Percentiles rank a stretch among this genome's conserved stretches.
Evolutionary conservation across 192 early-diverging fungal genomes (phyloP).

Genomic region (Coemansia sp.): DNA sequence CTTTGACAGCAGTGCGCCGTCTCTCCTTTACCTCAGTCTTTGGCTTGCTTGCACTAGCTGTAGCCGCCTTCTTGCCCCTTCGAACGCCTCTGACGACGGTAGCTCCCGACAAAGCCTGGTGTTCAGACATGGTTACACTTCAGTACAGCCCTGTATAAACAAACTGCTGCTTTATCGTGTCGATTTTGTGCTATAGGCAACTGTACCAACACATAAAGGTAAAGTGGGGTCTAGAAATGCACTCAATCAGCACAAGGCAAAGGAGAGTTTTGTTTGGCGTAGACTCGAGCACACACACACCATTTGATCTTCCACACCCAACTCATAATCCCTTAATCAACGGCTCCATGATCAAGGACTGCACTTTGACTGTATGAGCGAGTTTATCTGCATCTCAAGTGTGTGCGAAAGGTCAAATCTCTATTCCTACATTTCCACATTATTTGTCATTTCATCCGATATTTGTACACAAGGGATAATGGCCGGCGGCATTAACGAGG

Average conservation of each 20-base stretch:
- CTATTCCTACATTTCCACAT: not conserved
- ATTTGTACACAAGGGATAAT: not conserved
- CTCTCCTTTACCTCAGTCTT: constrained; percentile 11
- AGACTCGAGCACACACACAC: too few relatives aligned
- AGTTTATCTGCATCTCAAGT: not conserved
- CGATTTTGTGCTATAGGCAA: not conserved
- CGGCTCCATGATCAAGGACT: too few relatives aligned
- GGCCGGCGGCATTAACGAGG: constrained; percentile 8
- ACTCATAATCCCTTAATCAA: too few relatives aligned
- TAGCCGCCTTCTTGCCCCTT: not conserved
- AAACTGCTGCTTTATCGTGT: not conserved
- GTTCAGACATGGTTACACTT: not conserved
- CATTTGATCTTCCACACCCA: too few relatives aligned
- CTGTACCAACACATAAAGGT: not conserved
- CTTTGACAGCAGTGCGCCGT: constrained; percentile 15
- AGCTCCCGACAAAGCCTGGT: not conserved
- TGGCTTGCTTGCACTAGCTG: not conserved
- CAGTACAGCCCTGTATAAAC: not conserved
- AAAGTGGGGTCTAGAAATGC: not conserved
- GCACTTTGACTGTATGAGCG: too few relatives aligned
- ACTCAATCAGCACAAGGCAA: not conserved
- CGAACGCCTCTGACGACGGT: not conserved
- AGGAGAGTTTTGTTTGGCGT: not conserved
- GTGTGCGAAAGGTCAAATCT: not conserved
- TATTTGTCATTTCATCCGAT: not conserved